These are phyloP conservation scores for Capronia americana DNA, from an alignment of 2,329 filamentous ascomycete genomes.

Conservation along the genomic window DNA sequence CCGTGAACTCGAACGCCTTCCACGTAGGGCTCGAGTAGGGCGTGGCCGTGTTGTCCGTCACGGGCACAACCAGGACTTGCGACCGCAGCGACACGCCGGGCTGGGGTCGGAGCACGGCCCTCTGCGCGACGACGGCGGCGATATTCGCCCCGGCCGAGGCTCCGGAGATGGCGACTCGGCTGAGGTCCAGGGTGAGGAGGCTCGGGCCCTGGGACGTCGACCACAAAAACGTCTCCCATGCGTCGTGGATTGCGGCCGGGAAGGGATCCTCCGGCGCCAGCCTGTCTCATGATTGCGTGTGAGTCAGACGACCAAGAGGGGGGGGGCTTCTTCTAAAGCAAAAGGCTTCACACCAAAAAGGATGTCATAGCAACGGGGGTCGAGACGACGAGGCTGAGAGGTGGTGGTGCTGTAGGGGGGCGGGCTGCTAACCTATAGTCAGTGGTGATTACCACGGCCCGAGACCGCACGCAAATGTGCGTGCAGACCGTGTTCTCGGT, in stretches of 20 bases:
- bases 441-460: conserved; percentile 55
- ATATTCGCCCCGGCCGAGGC: conserved; percentile 62
- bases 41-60: conserved; percentile 64
- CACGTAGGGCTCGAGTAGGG: conserved; percentile 56
- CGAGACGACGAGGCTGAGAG: conserved; percentile 1
- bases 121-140: conserved; percentile 61
- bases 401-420: conserved; percentile 5
- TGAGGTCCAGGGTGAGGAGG: conserved; percentile 50
- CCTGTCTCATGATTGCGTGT: conserved; percentile 42
- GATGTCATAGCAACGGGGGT: background rate
- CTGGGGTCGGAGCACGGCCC: conserved; percentile 47
- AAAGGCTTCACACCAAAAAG: background rate
- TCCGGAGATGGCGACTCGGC: conserved; percentile 56
- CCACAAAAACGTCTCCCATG: conserved; percentile 63
- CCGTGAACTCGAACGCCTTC: conserved; percentile 58
- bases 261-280: conserved; percentile 64
- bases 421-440: conserved; percentile 36
- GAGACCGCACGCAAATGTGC: conserved; percentile 59
- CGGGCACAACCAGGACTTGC: conserved; percentile 64
- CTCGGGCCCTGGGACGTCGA: conserved; percentile 36
- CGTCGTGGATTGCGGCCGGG: conserved; percentile 64
- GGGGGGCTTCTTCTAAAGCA: background rate
- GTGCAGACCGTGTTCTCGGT: conserved; percentile 65
- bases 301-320: conserved; percentile 17
- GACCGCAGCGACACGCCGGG: conserved; percentile 37